Conservation (phyloP, 139 green algal species). For the Asterochloris erici region DNA sequence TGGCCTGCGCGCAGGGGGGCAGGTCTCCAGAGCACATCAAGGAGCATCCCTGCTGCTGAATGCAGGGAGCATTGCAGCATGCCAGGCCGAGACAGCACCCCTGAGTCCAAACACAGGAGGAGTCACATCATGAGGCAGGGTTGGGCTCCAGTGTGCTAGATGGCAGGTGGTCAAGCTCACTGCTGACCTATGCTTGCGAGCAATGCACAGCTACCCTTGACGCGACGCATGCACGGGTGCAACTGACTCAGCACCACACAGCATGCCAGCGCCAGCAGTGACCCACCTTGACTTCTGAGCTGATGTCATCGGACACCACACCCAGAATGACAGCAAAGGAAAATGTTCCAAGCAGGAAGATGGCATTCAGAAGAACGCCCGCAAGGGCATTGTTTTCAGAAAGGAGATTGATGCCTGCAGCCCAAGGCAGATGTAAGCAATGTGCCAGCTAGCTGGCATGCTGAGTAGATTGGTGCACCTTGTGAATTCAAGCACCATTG, state of each 20-base stretch:
- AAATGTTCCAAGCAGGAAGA: constrained; percentile 27
- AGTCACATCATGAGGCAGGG: neutral
- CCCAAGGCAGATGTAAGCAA: neutral
- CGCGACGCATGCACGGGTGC: neutral
- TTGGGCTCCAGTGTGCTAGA: neutral
- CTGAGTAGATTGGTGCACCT: no score
- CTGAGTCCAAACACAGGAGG: neutral
- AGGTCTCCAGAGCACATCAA: neutral
- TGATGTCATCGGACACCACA: constrained; percentile 28
- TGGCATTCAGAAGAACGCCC: constrained; percentile 14
- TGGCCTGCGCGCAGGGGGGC: neutral
- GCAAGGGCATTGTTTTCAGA: constrained; percentile 11
- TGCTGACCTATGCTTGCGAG: neutral
- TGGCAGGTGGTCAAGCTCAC: neutral
- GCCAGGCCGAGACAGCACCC: no score
- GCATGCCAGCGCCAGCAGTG: no score
- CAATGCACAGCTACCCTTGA: neutral
- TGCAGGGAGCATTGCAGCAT: neutral
- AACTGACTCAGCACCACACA: neutral
- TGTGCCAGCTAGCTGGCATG: no score
- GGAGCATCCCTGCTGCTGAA: neutral
- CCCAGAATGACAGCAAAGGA: constrained; percentile 30
- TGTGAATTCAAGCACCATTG: no score
- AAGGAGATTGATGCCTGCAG: constrained; percentile 25
- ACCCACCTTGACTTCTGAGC: constrained; percentile 16